Base-by-base conservation (phyloP, 306 rosid genomes). In the Abrus pulchellus region DNA sequence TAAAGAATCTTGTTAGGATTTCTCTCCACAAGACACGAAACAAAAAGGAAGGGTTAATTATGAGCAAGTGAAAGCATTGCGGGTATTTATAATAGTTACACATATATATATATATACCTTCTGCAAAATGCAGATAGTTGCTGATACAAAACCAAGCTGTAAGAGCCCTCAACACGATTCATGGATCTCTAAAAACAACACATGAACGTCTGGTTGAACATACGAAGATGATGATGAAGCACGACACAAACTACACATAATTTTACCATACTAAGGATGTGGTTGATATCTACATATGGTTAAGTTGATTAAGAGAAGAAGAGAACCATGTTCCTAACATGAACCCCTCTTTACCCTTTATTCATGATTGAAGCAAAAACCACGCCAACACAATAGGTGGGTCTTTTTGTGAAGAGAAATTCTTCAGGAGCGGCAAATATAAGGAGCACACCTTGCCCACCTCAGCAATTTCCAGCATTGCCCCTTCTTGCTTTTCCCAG, bases 401-500 rank as follows among this genome's bases (percentile, higher is more conserved):
- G 38, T 28, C 59, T 73, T 52, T 76, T 47, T 64, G 60, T 33
- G 72, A 50, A 52, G 84, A 68, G 84, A 57, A 77, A 47, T 6
- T 27, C 30, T 34, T 83, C 74, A 81, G 59, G 67, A 50, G 43
- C 87, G 81, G 64, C 74, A 78, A 55, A 85, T 64, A 5, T 70
- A 78, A 27, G 93, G 88, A 44, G 91, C 76, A 50, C 86, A 81
- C 86, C 94, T 83, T 53, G 88, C 87, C 98, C 97, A 92, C 12
- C 74, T 73, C 36, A 86, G 55, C 8, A 92, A 61, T 57, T 83
- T 88, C 91, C 83, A 83, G 1, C 77, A 47, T 1, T 56, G 55
- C 36, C 76, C 67, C 81, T 79, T 88, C 62, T 83, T 89, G 76
- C 61, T 64, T 64, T 66, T 85, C 40, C 5, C 73, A 0, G 85